Evolutionary conservation across 75 land plant genomes (phyloP).

Genomic region (Picea glauca): DNA sequence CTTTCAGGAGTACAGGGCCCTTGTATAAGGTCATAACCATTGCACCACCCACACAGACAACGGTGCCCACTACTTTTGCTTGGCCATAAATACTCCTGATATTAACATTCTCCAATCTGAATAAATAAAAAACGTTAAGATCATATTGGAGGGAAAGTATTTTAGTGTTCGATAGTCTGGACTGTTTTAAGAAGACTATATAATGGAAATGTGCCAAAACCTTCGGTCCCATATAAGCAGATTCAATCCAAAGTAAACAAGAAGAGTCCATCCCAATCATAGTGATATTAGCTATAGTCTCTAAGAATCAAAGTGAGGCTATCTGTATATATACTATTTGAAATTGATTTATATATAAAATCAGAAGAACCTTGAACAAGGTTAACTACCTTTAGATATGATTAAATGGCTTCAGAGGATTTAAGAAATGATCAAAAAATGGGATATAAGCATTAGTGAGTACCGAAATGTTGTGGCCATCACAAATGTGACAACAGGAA

Average conservation of each 20-base stretch:
- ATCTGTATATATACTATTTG: not conserved
- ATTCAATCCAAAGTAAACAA: not conserved
- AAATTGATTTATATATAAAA: not conserved
- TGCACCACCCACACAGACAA: conserved; percentile 32
- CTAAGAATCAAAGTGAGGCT: not conserved
- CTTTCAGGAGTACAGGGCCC: not conserved
- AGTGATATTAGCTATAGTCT: not conserved
- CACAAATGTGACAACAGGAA: conserved; percentile 36
- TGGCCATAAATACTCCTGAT: conserved; percentile 22
- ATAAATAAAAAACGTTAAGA: not conserved
- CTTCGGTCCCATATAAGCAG: not conserved
- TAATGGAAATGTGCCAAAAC: not conserved
- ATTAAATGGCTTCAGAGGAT: not conserved
- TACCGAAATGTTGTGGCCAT: conserved; percentile 36
- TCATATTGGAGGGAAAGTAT: not conserved
- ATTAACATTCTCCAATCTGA: conserved; percentile 27
- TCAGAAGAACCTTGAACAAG: not conserved
- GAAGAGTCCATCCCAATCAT: not conserved
- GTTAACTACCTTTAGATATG: not conserved
- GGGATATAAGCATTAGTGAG: not conserved
- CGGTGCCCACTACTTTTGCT: conserved; percentile 37
- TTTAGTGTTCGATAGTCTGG: not conserved
- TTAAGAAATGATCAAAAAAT: not conserved
- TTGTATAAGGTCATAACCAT: conserved; percentile 40
- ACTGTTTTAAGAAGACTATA: too few relatives aligned